Evolutionary conservation across 148 eudicot genomes (phyloP).

Genomic region (Nyssa sinensis): DNA sequence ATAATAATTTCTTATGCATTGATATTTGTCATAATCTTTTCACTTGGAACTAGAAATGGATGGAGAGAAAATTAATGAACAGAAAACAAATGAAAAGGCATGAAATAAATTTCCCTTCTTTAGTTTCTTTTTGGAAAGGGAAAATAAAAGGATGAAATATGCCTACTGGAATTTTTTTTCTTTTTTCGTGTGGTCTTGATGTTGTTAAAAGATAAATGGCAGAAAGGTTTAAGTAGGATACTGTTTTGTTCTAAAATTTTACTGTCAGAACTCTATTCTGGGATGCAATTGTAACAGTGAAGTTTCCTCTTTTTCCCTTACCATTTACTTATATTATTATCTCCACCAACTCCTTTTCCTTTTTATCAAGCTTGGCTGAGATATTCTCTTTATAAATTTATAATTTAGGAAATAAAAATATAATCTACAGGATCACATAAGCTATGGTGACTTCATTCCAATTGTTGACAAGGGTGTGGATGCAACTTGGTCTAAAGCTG

Average conservation of each 20-base stretch:
- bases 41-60: not conserved
- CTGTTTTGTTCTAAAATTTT: no score
- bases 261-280: no score
- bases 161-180: not conserved
- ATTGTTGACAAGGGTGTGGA: slow-evolving; percentile 28
- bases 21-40: no score
- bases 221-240: not conserved
- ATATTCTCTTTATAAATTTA: not conserved
- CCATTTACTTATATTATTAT: not conserved
- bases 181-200: not conserved
- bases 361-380: not conserved
- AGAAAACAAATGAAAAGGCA: not conserved
- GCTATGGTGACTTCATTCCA: not conserved
- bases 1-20: not conserved
- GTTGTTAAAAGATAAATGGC: not conserved
- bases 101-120: not conserved
- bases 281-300: no score
- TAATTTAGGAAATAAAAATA: not conserved
- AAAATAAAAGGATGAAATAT: not conserved
- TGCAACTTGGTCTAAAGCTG: slow-evolving; percentile 20
- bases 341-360: no score
- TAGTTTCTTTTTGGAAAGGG: not conserved
- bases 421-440: not conserved
- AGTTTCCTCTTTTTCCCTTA: not conserved
- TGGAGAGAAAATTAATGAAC: not conserved